These are phyloP conservation scores for Spathaspora sp. DNA, from an alignment of 805 yeast species.

Conservation along the genomic window DNA sequence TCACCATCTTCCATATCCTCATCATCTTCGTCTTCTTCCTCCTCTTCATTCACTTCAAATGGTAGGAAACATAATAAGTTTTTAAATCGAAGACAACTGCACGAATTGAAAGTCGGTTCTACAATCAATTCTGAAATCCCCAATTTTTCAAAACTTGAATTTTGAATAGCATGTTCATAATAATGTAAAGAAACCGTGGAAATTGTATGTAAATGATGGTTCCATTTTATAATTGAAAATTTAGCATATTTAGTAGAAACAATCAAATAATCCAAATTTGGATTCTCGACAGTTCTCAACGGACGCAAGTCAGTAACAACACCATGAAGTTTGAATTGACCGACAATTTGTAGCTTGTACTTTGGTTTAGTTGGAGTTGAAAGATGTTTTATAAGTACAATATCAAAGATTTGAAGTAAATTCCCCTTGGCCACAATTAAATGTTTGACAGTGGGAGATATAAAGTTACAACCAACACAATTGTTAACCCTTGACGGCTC, in stretches of 20 bases:
- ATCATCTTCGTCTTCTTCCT: conserved; percentile 27
- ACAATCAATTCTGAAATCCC: conserved; percentile 45
- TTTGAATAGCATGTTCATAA: conserved; percentile 68
- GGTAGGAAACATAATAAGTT: conserved; percentile 75
- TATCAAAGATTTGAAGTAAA: conserved; percentile 57
- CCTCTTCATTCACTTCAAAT: conserved; percentile 43
- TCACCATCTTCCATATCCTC: conserved; percentile 21
- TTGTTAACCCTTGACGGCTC: conserved; percentile 74
- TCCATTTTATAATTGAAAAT: conserved; percentile 73
- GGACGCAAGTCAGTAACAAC: conserved; percentile 54
- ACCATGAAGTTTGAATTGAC: conserved; percentile 75
- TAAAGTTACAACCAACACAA: conserved; percentile 51
- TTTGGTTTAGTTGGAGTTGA: conserved; percentile 16
- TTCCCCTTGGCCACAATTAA: conserved; percentile 70
- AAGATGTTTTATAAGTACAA: conserved; percentile 21
- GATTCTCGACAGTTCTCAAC: conserved; percentile 45
- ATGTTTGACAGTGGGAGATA: conserved; percentile 43
- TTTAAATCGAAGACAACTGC: conserved; percentile 57
- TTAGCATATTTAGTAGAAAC: conserved; percentile 75
- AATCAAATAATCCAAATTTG: conserved; percentile 55
- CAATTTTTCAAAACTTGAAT: conserved; percentile 42
- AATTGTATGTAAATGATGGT: conserved; percentile 47
- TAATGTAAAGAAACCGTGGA: conserved; percentile 78
- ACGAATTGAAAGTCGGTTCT: conserved; percentile 55
- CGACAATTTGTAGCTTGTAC: conserved; percentile 32